phyloP scores from a whole-genome alignment of 1,139 yeast genomes.

The Lodderomyces parapsilosis region DNA sequence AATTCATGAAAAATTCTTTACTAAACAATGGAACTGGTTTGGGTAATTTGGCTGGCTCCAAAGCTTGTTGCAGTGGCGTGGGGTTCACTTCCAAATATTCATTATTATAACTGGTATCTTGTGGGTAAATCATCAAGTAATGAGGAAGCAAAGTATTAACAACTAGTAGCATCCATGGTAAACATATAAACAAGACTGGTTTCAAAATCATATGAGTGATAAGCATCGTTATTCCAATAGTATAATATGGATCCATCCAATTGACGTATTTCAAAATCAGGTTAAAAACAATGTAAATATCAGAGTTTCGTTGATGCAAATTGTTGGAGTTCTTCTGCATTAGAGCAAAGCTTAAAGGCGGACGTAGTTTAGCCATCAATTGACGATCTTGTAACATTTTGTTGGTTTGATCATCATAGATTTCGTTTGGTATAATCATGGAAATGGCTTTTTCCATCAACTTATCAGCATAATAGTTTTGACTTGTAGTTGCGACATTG shows the following conservation, averaged over 20 bases:
- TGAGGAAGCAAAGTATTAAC: conserved; percentile 68
- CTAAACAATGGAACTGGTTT: conserved; percentile 79
- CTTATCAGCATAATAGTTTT: conserved; percentile 53
- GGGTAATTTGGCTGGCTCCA: conserved; percentile 52
- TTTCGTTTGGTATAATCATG: conserved; percentile 69
- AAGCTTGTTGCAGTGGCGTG: conserved; percentile 53
- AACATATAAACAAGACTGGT: conserved; percentile 54
- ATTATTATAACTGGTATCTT: conserved; percentile 24
- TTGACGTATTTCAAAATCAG: conserved; percentile 49
- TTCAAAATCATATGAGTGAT: conserved; percentile 59
- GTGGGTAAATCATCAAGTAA: conserved; percentile 47
- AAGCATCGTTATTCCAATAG: conserved; percentile 57
- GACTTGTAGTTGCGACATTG: conserved; percentile 16
- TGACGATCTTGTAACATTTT: conserved; percentile 46
- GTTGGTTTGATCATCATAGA: conserved; percentile 37
- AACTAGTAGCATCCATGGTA: conserved; percentile 56
- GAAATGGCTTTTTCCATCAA: conserved; percentile 66
- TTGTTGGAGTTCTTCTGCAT: conserved; percentile 71
- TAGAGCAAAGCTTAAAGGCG: conserved; percentile 64
- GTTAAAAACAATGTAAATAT: conserved; percentile 62
- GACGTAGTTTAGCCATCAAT: conserved; percentile 60
- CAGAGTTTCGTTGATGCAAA: conserved; percentile 62
- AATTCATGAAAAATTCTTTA: conserved; percentile 71
- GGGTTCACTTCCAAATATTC: conserved; percentile 41
- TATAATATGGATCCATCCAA: conserved; percentile 67